Evolutionary conservation across 768 basidiomycete genomes (phyloP).

Genomic region (Guyanaporus albipodus): DNA sequence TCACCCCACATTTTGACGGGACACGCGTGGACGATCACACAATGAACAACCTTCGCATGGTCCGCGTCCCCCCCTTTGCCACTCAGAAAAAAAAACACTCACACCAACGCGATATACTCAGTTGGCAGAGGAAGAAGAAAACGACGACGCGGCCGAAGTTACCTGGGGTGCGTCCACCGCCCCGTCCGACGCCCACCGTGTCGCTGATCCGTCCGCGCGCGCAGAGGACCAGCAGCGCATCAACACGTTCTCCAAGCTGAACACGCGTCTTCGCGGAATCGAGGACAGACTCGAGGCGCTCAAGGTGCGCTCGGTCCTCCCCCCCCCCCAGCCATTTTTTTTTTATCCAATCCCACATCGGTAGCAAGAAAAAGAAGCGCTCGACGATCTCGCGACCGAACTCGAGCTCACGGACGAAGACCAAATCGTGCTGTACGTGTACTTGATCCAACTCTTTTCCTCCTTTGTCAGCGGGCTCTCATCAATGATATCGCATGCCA

Average conservation of each 20-base stretch:
- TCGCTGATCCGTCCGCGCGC: background rate
- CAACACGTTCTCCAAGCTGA: slow-evolving; percentile 88
- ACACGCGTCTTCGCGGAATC: slow-evolving; percentile 67
- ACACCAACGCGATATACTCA: too few species aligned
- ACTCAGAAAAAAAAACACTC: too few species aligned
- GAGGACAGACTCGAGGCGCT: slow-evolving; percentile 69
- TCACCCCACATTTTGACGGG: too few species aligned
- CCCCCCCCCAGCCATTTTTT: too few species aligned
- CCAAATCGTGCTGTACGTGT: slow-evolving; percentile 67
- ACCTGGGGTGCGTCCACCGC: slow-evolving; percentile 63
- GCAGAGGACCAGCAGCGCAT: slow-evolving; percentile 88
- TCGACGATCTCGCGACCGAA: slow-evolving; percentile 85
- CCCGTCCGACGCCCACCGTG: background rate
- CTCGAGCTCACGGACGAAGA: slow-evolving; percentile 89
- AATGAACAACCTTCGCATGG: slow-evolving; percentile 56
- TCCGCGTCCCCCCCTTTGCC: slow-evolving; percentile 22
- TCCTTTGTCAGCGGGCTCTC: background rate
- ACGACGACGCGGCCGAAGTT: slow-evolving; percentile 70
- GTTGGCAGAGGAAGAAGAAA: slow-evolving; percentile 76
- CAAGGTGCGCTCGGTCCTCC: slow-evolving; percentile 47
- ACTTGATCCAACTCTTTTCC: too few species aligned
- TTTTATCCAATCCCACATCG: background rate
- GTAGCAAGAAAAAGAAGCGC: slow-evolving; percentile 92
- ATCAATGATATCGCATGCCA: background rate
- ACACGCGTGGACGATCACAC: too few species aligned